Evolutionary conservation across 306 rosid species (phyloP).

Genomic region (Castanea mollissima): DNA sequence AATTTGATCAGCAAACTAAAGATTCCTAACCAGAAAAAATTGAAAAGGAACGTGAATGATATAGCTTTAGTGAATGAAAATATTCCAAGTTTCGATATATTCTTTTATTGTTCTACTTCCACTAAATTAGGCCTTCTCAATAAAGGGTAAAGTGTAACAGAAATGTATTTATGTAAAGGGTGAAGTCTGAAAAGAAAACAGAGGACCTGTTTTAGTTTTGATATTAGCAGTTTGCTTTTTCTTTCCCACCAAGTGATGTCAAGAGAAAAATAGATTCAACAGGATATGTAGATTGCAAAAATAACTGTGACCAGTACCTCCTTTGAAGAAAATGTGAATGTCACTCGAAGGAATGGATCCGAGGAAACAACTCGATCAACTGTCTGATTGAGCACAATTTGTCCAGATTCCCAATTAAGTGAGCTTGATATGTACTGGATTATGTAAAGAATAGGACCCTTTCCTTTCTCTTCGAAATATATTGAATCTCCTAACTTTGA

Average conservation of each 20-base stretch:
- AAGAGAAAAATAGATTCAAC: background rate
- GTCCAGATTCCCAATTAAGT: conserved; percentile 70
- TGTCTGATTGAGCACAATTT: conserved; percentile 44
- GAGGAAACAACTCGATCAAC: conserved; percentile 51
- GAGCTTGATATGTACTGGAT: conserved; percentile 81
- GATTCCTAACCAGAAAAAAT: background rate
- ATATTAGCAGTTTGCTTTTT: background rate
- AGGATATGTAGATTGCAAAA: background rate
- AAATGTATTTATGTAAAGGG: background rate
- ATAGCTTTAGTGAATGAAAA: background rate
- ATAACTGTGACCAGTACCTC: conserved; percentile 26
- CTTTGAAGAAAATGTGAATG: conserved; percentile 42
- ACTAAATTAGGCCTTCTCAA: background rate
- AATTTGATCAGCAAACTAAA: no score
- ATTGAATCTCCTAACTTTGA: conserved; percentile 92
- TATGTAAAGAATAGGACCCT: conserved; percentile 57
- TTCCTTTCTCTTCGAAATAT: conserved; percentile 72
- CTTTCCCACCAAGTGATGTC: background rate
- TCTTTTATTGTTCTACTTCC: background rate
- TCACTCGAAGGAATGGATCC: conserved; percentile 62
- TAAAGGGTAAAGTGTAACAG: background rate
- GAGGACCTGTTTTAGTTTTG: background rate
- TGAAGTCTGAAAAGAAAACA: background rate
- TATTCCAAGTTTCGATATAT: background rate
- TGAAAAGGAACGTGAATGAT: background rate